Conservation (phyloP, 306 rosid species). For the Psophocarpus tetragonolobus region DNA sequence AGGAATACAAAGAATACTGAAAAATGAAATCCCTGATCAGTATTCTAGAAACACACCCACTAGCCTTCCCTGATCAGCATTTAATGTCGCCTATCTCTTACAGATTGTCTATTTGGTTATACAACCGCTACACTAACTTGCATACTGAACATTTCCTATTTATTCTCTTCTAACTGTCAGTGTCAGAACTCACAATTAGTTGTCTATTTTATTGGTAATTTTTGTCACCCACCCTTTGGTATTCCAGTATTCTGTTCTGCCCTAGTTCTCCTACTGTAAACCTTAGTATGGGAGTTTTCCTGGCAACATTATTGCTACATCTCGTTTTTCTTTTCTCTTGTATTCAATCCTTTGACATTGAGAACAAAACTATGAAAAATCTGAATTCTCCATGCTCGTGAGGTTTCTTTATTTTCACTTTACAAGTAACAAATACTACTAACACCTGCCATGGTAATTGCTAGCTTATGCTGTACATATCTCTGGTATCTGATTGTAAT, state of each 20-base stretch:
- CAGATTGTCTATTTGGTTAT: not conserved
- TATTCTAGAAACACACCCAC: not conserved
- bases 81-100: not conserved
- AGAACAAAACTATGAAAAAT: slow-evolving; percentile 17
- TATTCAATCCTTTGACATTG: not conserved
- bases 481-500: not conserved
- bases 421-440: not conserved
- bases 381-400: not conserved
- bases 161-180: not conserved
- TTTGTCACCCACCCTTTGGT: not conserved
- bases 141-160: not conserved
- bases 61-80: not conserved
- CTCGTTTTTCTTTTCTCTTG: slow-evolving; percentile 5
- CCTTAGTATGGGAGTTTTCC: not conserved
- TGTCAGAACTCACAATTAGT: not conserved
- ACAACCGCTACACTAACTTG: not conserved
- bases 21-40: not conserved
- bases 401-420: not conserved
- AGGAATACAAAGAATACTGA: not conserved
- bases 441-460: not conserved
- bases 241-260: not conserved
- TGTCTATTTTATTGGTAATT: not conserved
- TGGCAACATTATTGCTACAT: not conserved
- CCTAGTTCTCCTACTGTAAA: not conserved
- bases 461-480: slow-evolving; percentile 12